Base-by-base conservation (phyloP, 2,329 filamentous ascomycete genomes). In the Xylariaceae sp. region DNA sequence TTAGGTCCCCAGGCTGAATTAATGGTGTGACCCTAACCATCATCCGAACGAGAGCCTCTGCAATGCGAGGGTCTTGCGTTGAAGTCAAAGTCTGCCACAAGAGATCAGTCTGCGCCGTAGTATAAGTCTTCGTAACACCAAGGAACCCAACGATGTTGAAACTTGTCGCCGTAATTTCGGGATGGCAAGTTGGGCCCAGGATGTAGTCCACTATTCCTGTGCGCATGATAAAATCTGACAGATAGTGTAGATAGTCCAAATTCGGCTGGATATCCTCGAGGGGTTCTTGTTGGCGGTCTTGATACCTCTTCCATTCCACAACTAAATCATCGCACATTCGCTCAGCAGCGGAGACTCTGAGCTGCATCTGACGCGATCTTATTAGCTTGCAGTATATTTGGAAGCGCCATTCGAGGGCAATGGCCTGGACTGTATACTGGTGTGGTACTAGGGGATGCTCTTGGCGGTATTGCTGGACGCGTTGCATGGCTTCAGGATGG, bases 71-170 rank as follows among this genome's bases (percentile, higher is more conserved):
- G 71, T 98, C 92, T 67, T 93, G 91, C 58, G 89, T 92, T 21
- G 87, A 86, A 5, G 85, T 88, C 47, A 96, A 86, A 0, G 91
- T 91, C 58, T 88, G 85, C 94, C 94, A 98, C 60, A 97, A 84
- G 14, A 85, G 82, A 68, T 96, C 89, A 1, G 90, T 90, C 68
- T 96, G 89, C 17, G 82, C 75, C 29, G 86, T 74, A 0, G 83
- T 85, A 73, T 94, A 96, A 12, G 86, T 88, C 51, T 82, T 81
- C 0, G 91, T 95, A 12, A 95, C 89, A 19, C 92, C 84, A 48
- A 98, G 79, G 68, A 98, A 98, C 1, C 91, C 91, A 44, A 97
- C 80, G 50, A 98, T 90, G 62, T 96, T 96, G 36, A 83, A 82
- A 67, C 91, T 91, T 64, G 92, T 87, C 31, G 83, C 81, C 17